Evolutionary conservation across 495 filamentous ascomycete species (phyloP), one percentile per base, ranked within the genome.

Genomic region (Aspergillus sclerotioniger): DNA sequence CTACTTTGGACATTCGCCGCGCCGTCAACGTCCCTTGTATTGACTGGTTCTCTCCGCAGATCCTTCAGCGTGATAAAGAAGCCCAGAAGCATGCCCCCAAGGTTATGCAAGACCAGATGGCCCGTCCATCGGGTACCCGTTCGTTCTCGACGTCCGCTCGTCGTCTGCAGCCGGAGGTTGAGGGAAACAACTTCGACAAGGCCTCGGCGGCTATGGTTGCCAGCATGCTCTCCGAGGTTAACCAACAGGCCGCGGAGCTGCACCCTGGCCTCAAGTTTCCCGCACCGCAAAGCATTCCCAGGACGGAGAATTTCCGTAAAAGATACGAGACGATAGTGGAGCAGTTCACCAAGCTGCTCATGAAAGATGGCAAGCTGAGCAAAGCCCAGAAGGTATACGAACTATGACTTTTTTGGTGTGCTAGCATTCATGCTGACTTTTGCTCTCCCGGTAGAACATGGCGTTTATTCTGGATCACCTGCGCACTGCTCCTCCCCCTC

Each of bases 321-420:
- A 83, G 94, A 54, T 95, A 97, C 68, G 87, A 95, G 64, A 81
- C 89, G 3, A 71, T 97, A 20, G 75, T 98, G 32, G 76, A 86
- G 45, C 94, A 96, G 76, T 79, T 97, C 61, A 96, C 90, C 16
- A 92, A 91, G 71, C 80, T 96, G 53, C 60, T 98, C 53, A 98
- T 98, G 93, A 75, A 78, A 59, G 81, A 96, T 74, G 94, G 94
- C 48, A 96, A 96, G 73, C 77, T 92, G 65, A 83, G 84, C 64
- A 77, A 80, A 72, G 92, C 91, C 19, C 89, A 96, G 70, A 85
- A 86, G 81, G 91, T 96, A 81, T 46, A 82, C 32, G 20, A 5
- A 25, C 25, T 25, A 25, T 25, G 25, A 5, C 5, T 25, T 5
- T 17, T 3, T n/a, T 17, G 1, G 17, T 25, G 13, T 28, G n/a